Evolutionary conservation across 2,329 filamentous ascomycete species (phyloP).

Genomic region (Phaeosphaeria sp.): DNA sequence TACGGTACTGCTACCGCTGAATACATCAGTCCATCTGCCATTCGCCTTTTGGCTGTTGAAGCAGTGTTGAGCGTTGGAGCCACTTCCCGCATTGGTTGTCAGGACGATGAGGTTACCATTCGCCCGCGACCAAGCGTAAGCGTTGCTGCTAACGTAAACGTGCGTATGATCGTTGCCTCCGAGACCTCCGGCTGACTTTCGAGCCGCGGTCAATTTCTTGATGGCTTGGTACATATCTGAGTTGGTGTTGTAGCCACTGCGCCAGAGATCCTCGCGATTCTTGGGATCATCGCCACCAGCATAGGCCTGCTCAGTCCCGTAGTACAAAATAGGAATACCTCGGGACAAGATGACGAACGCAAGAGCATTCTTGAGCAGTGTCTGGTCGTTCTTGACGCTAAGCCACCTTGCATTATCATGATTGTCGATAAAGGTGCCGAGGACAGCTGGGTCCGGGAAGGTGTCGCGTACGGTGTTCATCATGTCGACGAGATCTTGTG

Average conservation of each 20-base stretch:
- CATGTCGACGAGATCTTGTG: slow-evolving; percentile 44
- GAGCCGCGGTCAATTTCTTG: slow-evolving; percentile 31
- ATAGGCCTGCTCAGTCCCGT: slow-evolving; percentile 49
- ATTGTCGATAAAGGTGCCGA: slow-evolving; percentile 50
- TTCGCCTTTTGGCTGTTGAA: slow-evolving; percentile 51
- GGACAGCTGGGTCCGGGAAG: slow-evolving; percentile 43
- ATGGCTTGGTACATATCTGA: slow-evolving; percentile 39
- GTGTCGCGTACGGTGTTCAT: slow-evolving; percentile 39
- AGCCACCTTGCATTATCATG: slow-evolving; percentile 50
- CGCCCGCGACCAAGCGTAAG: slow-evolving; percentile 56
- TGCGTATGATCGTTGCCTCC: slow-evolving; percentile 54
- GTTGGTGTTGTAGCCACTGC: slow-evolving; percentile 42
- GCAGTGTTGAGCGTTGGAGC: slow-evolving; percentile 50
- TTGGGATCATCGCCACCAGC: slow-evolving; percentile 46
- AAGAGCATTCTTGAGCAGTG: slow-evolving; percentile 47
- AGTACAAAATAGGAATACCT: slow-evolving; percentile 51
- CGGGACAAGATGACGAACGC: slow-evolving; percentile 46
- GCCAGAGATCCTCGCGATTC: slow-evolving; percentile 52
- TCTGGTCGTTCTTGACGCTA: slow-evolving; percentile 43
- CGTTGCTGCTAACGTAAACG: slow-evolving; percentile 51
- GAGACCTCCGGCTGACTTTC: slow-evolving; percentile 50
- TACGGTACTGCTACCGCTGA: slow-evolving; percentile 41
- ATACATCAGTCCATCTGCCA: slow-evolving; percentile 51
- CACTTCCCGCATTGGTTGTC: slow-evolving; percentile 54
- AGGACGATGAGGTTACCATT: slow-evolving; percentile 54